Base-by-base conservation (phyloP, 176 grass and related monocot genomes). In the Carex scoparia region DNA sequence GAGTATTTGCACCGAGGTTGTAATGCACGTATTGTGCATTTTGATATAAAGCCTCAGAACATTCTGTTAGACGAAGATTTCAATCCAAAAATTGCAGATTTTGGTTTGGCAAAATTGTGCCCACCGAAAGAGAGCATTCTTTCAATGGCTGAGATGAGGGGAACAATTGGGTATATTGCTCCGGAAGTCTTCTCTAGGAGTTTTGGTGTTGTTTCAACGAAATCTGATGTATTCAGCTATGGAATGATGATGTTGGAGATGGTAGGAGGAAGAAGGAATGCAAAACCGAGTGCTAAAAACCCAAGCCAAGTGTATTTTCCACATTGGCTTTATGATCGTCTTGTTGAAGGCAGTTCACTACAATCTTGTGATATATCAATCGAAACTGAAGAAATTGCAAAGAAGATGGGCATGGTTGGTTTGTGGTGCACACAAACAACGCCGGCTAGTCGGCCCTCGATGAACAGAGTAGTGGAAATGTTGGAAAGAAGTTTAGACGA, bases 11-110 rank as follows among this genome's bases (percentile, higher is more conserved):
- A 91, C 32, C 73, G 35, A 79, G 84, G 84, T 28, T 90, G 79
- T 51, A 86, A 61, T 72, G 86, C 87, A 19, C 84, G 58, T 28
- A 91, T 91, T 37, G 85, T 91, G 5, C 90, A 91, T 89, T 91
- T 91, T 32, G 90, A 91, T 61, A 88, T 88, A 27, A 91, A 91
- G 38, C 89, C 86, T 79, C 86, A 88, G n/a, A 91, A 91, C 57
- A 88, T 91, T 51, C 79, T 91, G 15, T 69, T 91, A 19, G 87
- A 91, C 28, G 71, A 84, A 42, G 85, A 91, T 33, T 91, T 89
- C 31, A 86, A 54, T 54, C 90, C 84, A 3, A 93, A 88, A 87
- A 84, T 90, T 54, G 88, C 88, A 0, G 91, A 93, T 84, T 90
- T 88, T 75, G 91, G 86, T 59, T 53, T 90, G 9, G 88, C 91